Percentiles rank a stretch among this genome's conserved stretches.
Conservation (phyloP, 2,329 filamentous ascomycete species). For the Colletotrichum nymphaeae region DNA sequence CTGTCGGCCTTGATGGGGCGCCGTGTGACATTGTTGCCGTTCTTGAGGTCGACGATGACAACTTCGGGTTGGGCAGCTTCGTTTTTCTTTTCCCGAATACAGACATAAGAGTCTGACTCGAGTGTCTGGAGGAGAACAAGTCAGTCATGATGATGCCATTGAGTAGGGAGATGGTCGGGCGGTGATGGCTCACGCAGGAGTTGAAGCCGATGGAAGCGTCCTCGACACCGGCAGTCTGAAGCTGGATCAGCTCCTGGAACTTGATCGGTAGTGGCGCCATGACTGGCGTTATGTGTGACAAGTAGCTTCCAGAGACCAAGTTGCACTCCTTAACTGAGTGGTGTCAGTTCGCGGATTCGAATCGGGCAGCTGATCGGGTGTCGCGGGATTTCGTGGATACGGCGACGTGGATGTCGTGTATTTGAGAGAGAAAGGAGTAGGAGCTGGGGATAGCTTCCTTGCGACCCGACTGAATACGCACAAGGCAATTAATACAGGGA, state of each 20-base stretch:
- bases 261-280: constrained; percentile 87
- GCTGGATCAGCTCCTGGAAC: constrained; percentile 90
- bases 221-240: constrained; percentile 61
- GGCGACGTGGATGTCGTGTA: constrained; percentile 28
- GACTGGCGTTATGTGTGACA: constrained; percentile 39
- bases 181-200: constrained; percentile 71
- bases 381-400: constrained; percentile 27
- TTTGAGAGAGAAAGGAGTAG: constrained; percentile 28
- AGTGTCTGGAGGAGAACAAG: constrained; percentile 87
- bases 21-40: constrained; percentile 93
- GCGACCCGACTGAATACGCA: constrained; percentile 34
- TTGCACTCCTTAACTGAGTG: constrained; percentile 18
- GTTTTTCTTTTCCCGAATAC: constrained; percentile 93
- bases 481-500: constrained; percentile 38
- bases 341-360: constrained; percentile 9
- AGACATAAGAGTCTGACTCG: constrained; percentile 97
- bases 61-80: constrained; percentile 90
- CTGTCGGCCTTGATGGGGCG: constrained; percentile 98
- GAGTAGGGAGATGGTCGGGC: constrained; percentile 60
- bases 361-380: constrained; percentile 19
- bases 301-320: constrained; percentile 25
- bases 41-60: constrained; percentile 97
- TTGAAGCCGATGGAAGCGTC: constrained; percentile 77
- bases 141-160: constrained; percentile 74
- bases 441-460: constrained; percentile 36